Evolutionary conservation across 805 yeast genomes (phyloP).

Genomic region (Kodamaea restingae): DNA sequence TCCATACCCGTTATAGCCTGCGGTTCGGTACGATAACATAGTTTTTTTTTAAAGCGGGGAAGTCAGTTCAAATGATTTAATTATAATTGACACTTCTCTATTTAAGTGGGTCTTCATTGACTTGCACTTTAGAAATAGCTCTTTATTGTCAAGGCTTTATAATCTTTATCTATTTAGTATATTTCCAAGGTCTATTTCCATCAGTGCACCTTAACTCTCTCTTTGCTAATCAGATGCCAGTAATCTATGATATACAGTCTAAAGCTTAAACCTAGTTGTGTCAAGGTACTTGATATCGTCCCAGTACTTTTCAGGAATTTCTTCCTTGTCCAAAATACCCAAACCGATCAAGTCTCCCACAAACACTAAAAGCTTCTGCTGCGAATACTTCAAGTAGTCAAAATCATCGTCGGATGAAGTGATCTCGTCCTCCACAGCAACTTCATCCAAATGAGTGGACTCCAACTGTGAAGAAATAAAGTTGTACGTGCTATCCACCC

Average conservation of each 20-base stretch:
- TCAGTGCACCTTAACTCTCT: too few species aligned
- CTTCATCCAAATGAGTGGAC: constrained; percentile 27
- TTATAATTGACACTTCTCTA: too few species aligned
- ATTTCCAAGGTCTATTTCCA: too few species aligned
- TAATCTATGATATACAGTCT: too few species aligned
- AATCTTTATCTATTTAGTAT: too few species aligned
- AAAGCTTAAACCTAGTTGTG: neutral
- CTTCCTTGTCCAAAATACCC: constrained; percentile 42
- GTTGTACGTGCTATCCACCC: constrained; percentile 39
- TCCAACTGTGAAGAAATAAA: constrained; percentile 49
- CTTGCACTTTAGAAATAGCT: too few species aligned
- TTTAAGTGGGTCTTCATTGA: too few species aligned
- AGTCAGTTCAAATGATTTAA: neutral
- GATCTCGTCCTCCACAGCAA: constrained; percentile 30
- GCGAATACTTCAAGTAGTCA: constrained; percentile 71
- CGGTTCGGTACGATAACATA: constrained; percentile 72
- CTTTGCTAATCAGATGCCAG: too few species aligned
- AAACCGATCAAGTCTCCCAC: constrained; percentile 70
- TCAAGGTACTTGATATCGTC: constrained; percentile 40
- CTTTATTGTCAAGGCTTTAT: too few species aligned
- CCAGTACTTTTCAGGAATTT: constrained; percentile 22
- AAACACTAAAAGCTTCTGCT: constrained; percentile 67
- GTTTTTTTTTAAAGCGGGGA: neutral
- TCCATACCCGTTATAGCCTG: constrained; percentile 82
- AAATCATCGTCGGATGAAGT: constrained; percentile 57